Conservation (phyloP, 108 stramenopile species). For the Cyclotella choctawhatcheeana region DNA sequence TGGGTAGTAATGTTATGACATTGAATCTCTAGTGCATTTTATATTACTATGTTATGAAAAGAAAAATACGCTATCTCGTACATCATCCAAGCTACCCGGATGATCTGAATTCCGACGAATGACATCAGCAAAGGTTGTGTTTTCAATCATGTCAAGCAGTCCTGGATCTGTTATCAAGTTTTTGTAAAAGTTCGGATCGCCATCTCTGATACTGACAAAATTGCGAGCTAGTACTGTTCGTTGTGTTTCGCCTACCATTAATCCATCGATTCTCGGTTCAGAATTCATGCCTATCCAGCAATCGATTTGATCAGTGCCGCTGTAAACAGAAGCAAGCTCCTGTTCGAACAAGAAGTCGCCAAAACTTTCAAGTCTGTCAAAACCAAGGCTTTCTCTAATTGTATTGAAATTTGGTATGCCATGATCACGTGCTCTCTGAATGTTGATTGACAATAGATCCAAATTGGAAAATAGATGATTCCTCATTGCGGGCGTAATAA, state of each 20-base stretch:
- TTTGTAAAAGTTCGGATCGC: constrained; percentile 34
- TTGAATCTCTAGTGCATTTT: too few relatives aligned
- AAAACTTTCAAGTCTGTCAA: constrained; percentile 26
- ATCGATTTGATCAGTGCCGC: constrained; percentile 36
- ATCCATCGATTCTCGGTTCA: constrained; percentile 27
- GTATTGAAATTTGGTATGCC: constrained; percentile 43
- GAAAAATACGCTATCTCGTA: constrained; percentile 29
- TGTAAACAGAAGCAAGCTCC: constrained; percentile 35
- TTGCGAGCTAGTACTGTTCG: constrained; percentile 31
- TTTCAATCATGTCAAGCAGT: constrained; percentile 26
- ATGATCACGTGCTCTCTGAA: constrained; percentile 39
- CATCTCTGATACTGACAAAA: constrained; percentile 41
- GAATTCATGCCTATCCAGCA: constrained; percentile 46
- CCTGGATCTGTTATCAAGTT: constrained; percentile 14
- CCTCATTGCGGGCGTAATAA: constrained; percentile 28
- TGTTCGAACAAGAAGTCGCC: constrained; percentile 32
- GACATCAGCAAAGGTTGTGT: constrained; percentile 33
- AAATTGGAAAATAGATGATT: constrained; percentile 33
- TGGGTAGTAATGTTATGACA: too few relatives aligned
- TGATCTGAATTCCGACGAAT: constrained; percentile 36
- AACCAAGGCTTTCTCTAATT: constrained; percentile 34
- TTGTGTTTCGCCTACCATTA: constrained; percentile 40
- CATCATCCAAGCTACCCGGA: constrained; percentile 36
- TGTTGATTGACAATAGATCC: constrained; percentile 38
- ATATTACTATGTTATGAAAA: too few relatives aligned